Percentiles rank a stretch among this genome's conserved stretches.
phyloP scores from a whole-genome alignment of 2,329 filamentous ascomycete genomes.

The Aspergillus sp. region DNA sequence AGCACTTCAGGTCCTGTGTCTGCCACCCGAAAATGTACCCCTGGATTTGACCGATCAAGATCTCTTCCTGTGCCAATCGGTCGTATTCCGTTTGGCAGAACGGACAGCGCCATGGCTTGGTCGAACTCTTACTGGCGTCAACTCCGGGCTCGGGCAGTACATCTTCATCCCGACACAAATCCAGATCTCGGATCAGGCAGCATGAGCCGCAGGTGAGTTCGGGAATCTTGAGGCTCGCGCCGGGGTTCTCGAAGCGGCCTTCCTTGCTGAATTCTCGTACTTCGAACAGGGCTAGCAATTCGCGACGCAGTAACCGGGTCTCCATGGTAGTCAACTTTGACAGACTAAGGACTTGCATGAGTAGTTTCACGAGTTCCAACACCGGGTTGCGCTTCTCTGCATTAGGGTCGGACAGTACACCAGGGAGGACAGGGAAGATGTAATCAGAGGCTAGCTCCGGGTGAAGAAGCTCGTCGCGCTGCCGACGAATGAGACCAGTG shows the following conservation, averaged over 20 bases:
- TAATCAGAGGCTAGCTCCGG: conserved; percentile 86
- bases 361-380: conserved; percentile 85
- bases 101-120: conserved; percentile 69
- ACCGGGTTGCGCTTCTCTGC: conserved; percentile 72
- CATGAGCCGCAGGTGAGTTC: conserved; percentile 88
- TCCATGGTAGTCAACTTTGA: conserved; percentile 90
- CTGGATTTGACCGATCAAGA: conserved; percentile 75
- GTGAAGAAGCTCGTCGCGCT: conserved; percentile 86
- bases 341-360: conserved; percentile 89
- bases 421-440: conserved; percentile 73
- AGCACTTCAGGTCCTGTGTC: conserved; percentile 87
- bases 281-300: conserved; percentile 86
- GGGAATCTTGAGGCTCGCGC: conserved; percentile 68
- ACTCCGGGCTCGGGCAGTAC: conserved; percentile 60
- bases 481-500: conserved; percentile 74
- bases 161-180: conserved; percentile 87
- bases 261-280: conserved; percentile 90
- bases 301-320: conserved; percentile 82
- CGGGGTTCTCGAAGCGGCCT: conserved; percentile 85
- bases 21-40: conserved; percentile 76
- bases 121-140: conserved; percentile 32
- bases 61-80: conserved; percentile 79
- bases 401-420: conserved; percentile 44
- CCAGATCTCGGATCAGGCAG: conserved; percentile 83
- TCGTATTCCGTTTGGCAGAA: conserved; percentile 77